These are phyloP conservation scores for Dipodascus geniculatus DNA, from an alignment of 805 yeast genomes.

Conservation along the genomic window DNA sequence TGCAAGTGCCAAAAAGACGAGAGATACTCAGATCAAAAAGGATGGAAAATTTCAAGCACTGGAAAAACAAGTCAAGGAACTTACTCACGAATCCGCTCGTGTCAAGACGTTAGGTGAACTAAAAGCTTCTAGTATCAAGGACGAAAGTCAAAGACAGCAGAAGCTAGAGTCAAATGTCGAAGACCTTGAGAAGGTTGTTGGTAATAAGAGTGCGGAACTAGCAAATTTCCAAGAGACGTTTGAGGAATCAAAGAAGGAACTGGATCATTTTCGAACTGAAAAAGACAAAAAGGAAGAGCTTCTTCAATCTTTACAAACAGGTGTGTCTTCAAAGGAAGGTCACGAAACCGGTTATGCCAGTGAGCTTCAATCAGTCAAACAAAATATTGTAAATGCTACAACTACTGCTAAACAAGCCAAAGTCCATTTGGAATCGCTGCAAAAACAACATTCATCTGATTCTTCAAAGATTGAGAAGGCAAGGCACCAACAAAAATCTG, in stretches of 20 bases:
- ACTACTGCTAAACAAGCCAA: slow-evolving; percentile 48
- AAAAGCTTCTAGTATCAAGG: slow-evolving; percentile 42
- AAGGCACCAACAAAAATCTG: slow-evolving; percentile 19
- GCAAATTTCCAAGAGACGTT: slow-evolving; percentile 35
- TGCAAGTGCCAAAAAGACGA: slow-evolving; percentile 36
- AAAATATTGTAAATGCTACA: slow-evolving; percentile 38
- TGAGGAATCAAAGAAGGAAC: slow-evolving; percentile 31
- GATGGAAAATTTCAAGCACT: slow-evolving; percentile 50
- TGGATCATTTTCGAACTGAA: slow-evolving; percentile 35
- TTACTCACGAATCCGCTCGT: slow-evolving; percentile 57
- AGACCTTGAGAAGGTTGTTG: not conserved
- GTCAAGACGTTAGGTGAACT: slow-evolving; percentile 52
- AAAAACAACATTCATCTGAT: slow-evolving; percentile 38
- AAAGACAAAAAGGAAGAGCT: slow-evolving; percentile 61
- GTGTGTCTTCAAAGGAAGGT: slow-evolving; percentile 75
- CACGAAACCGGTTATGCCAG: slow-evolving; percentile 58
- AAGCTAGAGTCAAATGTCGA: slow-evolving; percentile 25
- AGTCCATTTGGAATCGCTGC: slow-evolving; percentile 46
- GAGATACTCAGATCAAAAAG: slow-evolving; percentile 46
- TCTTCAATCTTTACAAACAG: slow-evolving; percentile 71
- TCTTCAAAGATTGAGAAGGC: slow-evolving; percentile 29
- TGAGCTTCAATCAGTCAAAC: slow-evolving; percentile 56
- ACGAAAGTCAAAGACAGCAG: slow-evolving; percentile 33
- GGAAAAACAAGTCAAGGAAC: slow-evolving; percentile 43
- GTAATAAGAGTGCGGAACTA: slow-evolving; percentile 20